Evolutionary conservation across 305 asterid genomes (phyloP), one percentile per base, ranked within the genome.

Genomic region (Fraxinus velutina): DNA sequence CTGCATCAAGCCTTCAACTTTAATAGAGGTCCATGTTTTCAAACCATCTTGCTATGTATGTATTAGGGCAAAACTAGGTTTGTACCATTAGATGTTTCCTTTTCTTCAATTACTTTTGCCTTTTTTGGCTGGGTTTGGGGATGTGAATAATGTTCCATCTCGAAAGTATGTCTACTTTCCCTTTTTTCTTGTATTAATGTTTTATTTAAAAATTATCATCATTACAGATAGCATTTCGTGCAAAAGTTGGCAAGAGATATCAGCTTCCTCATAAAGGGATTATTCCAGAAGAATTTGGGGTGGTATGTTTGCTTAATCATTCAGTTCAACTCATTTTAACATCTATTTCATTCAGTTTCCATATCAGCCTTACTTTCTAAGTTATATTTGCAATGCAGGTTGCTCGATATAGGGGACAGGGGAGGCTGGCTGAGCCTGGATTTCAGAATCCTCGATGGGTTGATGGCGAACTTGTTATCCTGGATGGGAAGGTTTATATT

Each of bases 321-420:
- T 80, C 72, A 44, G 71, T 82, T 81, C 27, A 29, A 60, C 70
- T 60, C 30, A 60, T 7, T 52, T 32, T 73, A 30, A 34, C 37
- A 79, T 77, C 77, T 50, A 37, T 78, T 75, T 85, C 17, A 44
- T 66, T 75, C 68, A 32, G 6, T 68, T 57, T 78, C 37, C 62
- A 4, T 60, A 5, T 37, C 78, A 29, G 32, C 57, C 66, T 24
- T 76, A 68, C 78, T 70, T 75, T n/a, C 75, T 66, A 71, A 66
- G 60, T 71, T 68, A 66, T 79, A 76, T 73, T 52, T 78, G 22
- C 32, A 19, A 81, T 83, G 83, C 89, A 96, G 99, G 85, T 96
- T 92, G 99, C 98, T 77, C 97, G 99, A 75, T 96, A 96, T 84
- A 92, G 84, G 86, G 99, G 99, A 81, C 98, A 96, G 85, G 99